Evolutionary conservation across 2,329 filamentous ascomycete genomes (phyloP).

Genomic region (Ascocoryne sarcoides): DNA sequence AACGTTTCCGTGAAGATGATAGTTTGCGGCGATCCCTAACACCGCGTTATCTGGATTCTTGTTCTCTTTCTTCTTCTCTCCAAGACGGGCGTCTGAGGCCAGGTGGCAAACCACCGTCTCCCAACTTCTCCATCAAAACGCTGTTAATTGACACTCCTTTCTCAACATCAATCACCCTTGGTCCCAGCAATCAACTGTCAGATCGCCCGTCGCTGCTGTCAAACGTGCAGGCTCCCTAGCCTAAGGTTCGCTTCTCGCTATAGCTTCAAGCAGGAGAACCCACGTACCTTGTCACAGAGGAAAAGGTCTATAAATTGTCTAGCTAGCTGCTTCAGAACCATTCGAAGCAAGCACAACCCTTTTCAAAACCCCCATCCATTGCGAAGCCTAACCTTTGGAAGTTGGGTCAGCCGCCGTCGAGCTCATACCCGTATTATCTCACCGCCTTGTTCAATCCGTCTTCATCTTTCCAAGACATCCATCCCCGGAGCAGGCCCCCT

Average conservation of each 20-base stretch:
- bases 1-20: conserved; percentile 1
- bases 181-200: too few relatives aligned
- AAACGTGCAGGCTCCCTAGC: conserved; percentile 14
- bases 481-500: conserved; percentile 15
- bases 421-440: conserved; percentile 14
- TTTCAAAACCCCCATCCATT: conserved; percentile 7
- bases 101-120: too few relatives aligned
- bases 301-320: conserved; percentile 18
- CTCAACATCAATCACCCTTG: too few relatives aligned
- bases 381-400: conserved; percentile 11
- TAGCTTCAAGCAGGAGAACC: conserved; percentile 8
- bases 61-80: too few relatives aligned
- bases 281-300: conserved; percentile 6
- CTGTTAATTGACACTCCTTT: too few relatives aligned
- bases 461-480: conserved; percentile 10
- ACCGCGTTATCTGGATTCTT: conserved; percentile 10
- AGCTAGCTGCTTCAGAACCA: conserved; percentile 18
- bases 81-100: neutral
- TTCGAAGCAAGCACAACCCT: too few relatives aligned
- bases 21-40: conserved; percentile 6
- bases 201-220: conserved; percentile 11
- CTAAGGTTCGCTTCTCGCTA: conserved; percentile 10
- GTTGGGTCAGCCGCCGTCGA: too few relatives aligned
- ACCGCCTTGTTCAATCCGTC: conserved; percentile 13
- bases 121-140: too few relatives aligned